These are phyloP conservation scores for Magnusiomyces clavatus DNA, from an alignment of 1,139 yeast genomes.

Conservation along the genomic window DNA sequence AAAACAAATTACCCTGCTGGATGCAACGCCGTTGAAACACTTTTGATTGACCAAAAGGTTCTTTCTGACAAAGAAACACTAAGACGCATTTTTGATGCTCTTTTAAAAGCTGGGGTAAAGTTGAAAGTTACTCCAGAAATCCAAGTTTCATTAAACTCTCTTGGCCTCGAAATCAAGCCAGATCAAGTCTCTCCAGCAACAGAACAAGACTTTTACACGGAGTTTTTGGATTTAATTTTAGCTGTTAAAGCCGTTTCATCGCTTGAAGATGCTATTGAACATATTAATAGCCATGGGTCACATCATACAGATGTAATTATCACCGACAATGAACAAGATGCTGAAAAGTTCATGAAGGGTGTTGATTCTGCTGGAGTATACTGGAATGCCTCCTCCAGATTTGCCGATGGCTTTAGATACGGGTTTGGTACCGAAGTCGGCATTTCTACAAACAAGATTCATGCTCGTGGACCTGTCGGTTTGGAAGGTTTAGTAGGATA, in stretches of 20 bases:
- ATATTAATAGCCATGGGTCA: conserved; percentile 85
- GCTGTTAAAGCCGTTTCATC: conserved; percentile 59
- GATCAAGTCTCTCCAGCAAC: conserved; percentile 42
- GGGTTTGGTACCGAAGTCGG: conserved; percentile 99
- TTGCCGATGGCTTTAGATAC: conserved; percentile 97
- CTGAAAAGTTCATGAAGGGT: conserved; percentile 72
- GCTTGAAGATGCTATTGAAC: conserved; percentile 64
- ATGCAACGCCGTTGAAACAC: conserved; percentile 91
- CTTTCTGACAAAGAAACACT: conserved; percentile 33
- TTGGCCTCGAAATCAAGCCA: conserved; percentile 9
- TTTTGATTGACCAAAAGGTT: conserved; percentile 58
- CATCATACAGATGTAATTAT: conserved; percentile 93
- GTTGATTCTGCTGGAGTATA: conserved; percentile 96
- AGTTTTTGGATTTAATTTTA: conserved; percentile 73
- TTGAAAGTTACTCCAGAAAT: conserved; percentile 59
- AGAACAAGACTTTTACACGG: conserved; percentile 64
- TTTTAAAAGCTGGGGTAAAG: conserved; percentile 61
- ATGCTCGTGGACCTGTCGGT: conserved; percentile 98
- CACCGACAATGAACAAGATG: conserved; percentile 61
- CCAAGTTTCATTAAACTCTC: conserved; percentile 28
- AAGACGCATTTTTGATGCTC: conserved; percentile 31
- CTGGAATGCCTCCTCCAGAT: conserved; percentile 95
- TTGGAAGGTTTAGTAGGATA: conserved; percentile 93
- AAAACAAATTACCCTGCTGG: conserved; percentile 98
- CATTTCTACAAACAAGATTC: conserved; percentile 90